phyloP scores from a whole-genome alignment of 228 moss, liverwort and hornwort species.

The Sphagnum magellanicum region DNA sequence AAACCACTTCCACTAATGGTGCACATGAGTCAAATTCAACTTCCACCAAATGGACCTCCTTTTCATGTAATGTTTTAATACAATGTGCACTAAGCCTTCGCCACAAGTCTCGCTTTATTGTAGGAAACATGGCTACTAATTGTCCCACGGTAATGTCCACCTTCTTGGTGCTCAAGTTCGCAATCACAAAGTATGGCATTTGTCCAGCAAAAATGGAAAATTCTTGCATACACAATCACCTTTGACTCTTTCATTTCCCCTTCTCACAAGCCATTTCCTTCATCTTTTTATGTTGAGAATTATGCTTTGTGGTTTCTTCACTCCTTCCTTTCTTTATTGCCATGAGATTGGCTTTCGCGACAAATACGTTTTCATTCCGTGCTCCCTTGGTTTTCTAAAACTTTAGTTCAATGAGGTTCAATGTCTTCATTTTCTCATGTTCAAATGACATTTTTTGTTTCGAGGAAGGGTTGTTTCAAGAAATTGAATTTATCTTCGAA shows the following conservation, averaged over 20 bases:
- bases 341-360: too few species aligned
- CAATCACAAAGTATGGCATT: neutral
- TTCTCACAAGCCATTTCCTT: neutral
- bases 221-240: neutral
- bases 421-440: too few species aligned
- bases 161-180: neutral
- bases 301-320: too few species aligned
- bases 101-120: neutral
- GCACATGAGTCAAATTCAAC: neutral
- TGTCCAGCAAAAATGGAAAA: neutral
- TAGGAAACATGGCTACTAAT: neutral
- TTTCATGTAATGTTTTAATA: neutral
- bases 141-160: neutral
- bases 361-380: too few species aligned
- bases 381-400: too few species aligned
- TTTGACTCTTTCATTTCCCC: neutral
- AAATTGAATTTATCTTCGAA: too few species aligned
- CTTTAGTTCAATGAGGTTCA: too few species aligned
- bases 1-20: neutral
- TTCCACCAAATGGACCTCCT: neutral
- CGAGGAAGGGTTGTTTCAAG: too few species aligned
- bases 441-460: too few species aligned
- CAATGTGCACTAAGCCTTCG: neutral
- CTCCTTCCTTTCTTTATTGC: too few species aligned
- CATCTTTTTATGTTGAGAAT: neutral